Base-by-base conservation (phyloP, 352 stramenopile species). In the Phytophthora boehmeriae region DNA sequence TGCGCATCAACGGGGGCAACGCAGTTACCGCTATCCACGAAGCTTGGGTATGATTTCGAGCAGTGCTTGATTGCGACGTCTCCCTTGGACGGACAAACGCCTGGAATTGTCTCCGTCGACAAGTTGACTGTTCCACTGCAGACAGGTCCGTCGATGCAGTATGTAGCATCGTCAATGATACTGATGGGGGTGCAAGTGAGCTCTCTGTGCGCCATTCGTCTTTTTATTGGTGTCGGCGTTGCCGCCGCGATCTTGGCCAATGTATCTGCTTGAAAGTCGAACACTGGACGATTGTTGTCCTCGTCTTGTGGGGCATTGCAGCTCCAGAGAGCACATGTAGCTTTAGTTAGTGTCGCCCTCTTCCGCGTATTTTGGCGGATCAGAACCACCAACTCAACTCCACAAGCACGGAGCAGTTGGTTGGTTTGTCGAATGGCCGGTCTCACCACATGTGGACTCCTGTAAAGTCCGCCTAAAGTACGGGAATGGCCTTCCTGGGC, bases 161-260 rank as follows among this genome's bases (percentile, higher is more conserved):
- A 88, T 2, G 73, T 82, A 11, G 73, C 68, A 43, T 82, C 73
- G 1, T 63, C 73, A 35, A 63, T 55, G 38, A 88, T 62, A 13
- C 47, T 75, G 30, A 88, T 62, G n/a, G 45, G 34, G 2, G 49
- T 67, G 54, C 78, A 88, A 14, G 32, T 1, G 10, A 39, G 30
- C 27, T 61, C 22, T 9, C 2, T 32, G 14, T 35, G 45, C 30
- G 6, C 54, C 34, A n/a, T 36, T 13, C 42, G 54, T 48, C 23
- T 66, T n/a, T 8, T 66, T 50, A 9, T 59, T 55, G 20, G 55
- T 44, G 22, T n/a, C 20, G 41, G n/a, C 36, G 36, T 44, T 17
- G 19, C 38, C n/a, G 38, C 10, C 19, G 42, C 49, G 11, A 49
- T 27, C 36, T 54, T 63, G 10, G 14, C 34, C 34, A 39, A n/a